Evolutionary conservation across 176 grass and related monocot genomes (phyloP).

Genomic region (Zoysia japonica): DNA sequence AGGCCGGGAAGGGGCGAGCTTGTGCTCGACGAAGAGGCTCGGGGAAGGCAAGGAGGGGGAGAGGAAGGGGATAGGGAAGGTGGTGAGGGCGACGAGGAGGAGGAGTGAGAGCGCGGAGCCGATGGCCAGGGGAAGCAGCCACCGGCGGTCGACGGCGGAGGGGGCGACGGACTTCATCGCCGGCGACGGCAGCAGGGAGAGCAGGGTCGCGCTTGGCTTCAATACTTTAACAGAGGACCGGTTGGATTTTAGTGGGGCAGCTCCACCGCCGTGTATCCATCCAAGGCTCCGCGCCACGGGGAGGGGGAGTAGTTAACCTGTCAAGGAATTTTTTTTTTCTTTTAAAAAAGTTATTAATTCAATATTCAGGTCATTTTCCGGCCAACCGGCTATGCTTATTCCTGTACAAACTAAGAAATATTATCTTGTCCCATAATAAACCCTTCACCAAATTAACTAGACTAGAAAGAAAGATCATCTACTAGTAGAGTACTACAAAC

Average conservation of each 20-base stretch:
- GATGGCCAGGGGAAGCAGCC: constrained; percentile 46
- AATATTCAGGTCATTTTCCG: background rate
- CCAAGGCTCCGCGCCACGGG: background rate
- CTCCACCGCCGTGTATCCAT: background rate
- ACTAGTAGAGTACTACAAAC: too few relatives aligned
- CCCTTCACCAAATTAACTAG: too few relatives aligned
- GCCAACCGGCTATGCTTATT: background rate
- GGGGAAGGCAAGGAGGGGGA: constrained; percentile 18
- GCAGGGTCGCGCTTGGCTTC: background rate
- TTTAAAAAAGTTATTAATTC: too few relatives aligned
- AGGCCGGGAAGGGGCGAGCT: constrained; percentile 40
- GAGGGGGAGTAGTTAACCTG: background rate
- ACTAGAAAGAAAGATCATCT: too few relatives aligned
- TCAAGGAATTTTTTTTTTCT: background rate
- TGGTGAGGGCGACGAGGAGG: constrained; percentile 45
- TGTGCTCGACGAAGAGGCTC: constrained; percentile 63
- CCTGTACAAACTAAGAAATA: background rate
- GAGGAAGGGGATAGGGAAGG: constrained; percentile 31
- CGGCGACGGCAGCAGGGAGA: background rate
- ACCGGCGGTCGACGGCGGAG: constrained; percentile 53
- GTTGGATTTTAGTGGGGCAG: background rate
- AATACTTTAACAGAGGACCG: background rate
- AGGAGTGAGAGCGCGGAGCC: constrained; percentile 46
- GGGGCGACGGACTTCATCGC: constrained; percentile 43
- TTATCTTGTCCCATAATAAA: too few relatives aligned